phyloP scores from a whole-genome alignment of 2,329 filamentous ascomycete species.

The Ceratocystis variospora region DNA sequence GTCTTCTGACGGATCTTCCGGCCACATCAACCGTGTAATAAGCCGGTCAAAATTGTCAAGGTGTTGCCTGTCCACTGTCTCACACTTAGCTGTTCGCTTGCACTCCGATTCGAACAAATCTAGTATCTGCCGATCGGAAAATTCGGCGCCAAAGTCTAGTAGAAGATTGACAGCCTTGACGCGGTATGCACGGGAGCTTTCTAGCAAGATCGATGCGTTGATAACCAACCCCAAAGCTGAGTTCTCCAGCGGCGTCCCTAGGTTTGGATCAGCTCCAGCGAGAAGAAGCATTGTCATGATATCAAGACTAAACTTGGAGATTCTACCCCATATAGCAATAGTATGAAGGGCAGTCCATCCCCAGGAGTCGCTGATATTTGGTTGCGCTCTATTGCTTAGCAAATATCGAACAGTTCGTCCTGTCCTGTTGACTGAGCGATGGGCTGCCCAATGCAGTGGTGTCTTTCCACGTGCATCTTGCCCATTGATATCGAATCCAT shows the following conservation, averaged over 20 bases:
- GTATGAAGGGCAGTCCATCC: constrained; percentile 10
- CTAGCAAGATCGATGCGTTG: not conserved
- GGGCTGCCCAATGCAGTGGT: constrained; percentile 12
- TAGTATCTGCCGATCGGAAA: constrained; percentile 5
- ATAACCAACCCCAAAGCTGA: constrained; percentile 11
- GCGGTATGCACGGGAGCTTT: not conserved
- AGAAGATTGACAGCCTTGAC: constrained; percentile 11
- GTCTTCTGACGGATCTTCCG: not conserved
- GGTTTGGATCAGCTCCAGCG: constrained; percentile 13
- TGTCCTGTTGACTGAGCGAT: constrained; percentile 10
- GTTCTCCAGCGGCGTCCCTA: constrained; percentile 4
- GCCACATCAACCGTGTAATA: constrained; percentile 12
- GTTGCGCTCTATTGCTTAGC: constrained; percentile 10
- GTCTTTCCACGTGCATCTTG: constrained; percentile 8
- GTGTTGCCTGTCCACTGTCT: constrained; percentile 6
- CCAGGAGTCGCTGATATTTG: constrained; percentile 11
- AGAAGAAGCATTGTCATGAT: constrained; percentile 7
- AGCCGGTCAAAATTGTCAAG: constrained; percentile 11
- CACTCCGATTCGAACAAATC: constrained; percentile 12
- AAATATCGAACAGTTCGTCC: constrained; percentile 11
- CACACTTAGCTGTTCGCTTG: not conserved
- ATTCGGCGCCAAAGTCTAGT: constrained; percentile 9
- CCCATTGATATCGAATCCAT: constrained; percentile 11
- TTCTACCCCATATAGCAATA: constrained; percentile 5
- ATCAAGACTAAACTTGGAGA: constrained; percentile 1